Base-by-base conservation (phyloP, 345 rosid species). In the Gossypium longicalyx region DNA sequence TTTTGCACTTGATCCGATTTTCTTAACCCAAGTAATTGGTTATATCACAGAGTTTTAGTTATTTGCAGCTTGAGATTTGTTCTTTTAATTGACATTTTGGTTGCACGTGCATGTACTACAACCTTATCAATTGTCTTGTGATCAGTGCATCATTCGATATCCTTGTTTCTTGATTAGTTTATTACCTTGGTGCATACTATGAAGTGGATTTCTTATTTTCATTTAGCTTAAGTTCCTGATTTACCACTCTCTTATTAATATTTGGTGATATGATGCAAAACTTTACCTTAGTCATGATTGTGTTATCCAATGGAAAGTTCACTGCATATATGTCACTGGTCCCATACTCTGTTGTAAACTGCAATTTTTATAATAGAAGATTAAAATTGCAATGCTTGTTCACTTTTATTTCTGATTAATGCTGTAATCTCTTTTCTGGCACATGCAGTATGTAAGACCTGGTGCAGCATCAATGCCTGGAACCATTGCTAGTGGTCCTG, bases 381-480 rank as follows among this genome's bases (percentile, higher is more conserved):
- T 20, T 1, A 38, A 44, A 60, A 72, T 51, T 80, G 47, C 78
- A 74, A 62, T 41, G 67, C 75, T 70, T 77, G 0, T 64, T 67
- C 22, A 52, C 61, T 27, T 84, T 72, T 75, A 75, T 56, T 73
- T 75, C 47, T 34, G 56, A 51, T 78, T 77, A 68, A 69, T 45
- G 13, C 23, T 48, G 29, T 76, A 43, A 27, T 59, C 38, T 75
- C 43, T 73, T 80, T 74, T 86, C 74, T 80, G 77, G 77, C 61
- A 60, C 48, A 68, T 88, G 93, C 89, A 96, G 99, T 96, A 96
- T 86, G 97, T 93, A 76, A 96, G 99, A 78, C 99, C 98, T 15
- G 98, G 97, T 77, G 97, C 95, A 38, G 82, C 89, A 62, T 89
- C 93, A 22, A 84, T 89, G 12, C 92, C 94, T 81, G 98, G 93